Evolutionary conservation across 495 filamentous ascomycete genomes (phyloP).

Genomic region (Corynascus novoguineensis): DNA sequence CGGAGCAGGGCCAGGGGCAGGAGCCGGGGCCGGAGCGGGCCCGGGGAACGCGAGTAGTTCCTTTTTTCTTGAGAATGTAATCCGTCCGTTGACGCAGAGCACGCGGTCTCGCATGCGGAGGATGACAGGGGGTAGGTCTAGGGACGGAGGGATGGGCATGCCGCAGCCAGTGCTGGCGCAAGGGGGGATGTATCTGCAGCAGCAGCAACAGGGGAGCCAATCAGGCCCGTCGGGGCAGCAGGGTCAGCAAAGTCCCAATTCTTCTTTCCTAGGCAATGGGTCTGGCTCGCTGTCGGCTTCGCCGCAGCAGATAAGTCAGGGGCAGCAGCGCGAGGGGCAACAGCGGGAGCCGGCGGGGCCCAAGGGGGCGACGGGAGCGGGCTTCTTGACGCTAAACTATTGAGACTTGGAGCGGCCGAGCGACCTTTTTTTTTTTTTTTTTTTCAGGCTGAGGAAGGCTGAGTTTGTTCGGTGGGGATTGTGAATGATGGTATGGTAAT

Average conservation of each 20-base stretch:
- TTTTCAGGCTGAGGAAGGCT: background rate
- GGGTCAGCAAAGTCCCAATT: too few species aligned
- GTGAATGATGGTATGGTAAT: too few species aligned
- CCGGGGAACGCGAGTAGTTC: slow-evolving; percentile 30
- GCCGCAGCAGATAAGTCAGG: background rate
- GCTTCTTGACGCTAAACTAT: slow-evolving; percentile 15
- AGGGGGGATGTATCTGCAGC: background rate
- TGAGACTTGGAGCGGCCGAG: too few species aligned
- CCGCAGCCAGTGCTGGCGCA: too few species aligned
- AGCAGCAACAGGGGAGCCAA: slow-evolving; percentile 3
- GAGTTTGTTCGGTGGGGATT: too few species aligned
- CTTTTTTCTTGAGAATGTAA: slow-evolving; percentile 64
- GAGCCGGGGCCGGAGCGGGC: background rate
- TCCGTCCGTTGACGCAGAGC: slow-evolving; percentile 48
- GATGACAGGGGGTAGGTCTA: background rate
- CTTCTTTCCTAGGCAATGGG: too few species aligned
- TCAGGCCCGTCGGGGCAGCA: too few species aligned
- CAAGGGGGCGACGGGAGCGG: slow-evolving; percentile 23
- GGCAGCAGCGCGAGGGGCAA: background rate
- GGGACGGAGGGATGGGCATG: background rate
- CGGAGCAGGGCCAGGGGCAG: too few species aligned
- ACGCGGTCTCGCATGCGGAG: background rate
- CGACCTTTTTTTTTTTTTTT: background rate
- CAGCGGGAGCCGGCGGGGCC: slow-evolving; percentile 9
- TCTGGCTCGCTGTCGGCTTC: background rate